Base-by-base conservation (phyloP, 768 basidiomycete species). In the Grammothele lineata region DNA sequence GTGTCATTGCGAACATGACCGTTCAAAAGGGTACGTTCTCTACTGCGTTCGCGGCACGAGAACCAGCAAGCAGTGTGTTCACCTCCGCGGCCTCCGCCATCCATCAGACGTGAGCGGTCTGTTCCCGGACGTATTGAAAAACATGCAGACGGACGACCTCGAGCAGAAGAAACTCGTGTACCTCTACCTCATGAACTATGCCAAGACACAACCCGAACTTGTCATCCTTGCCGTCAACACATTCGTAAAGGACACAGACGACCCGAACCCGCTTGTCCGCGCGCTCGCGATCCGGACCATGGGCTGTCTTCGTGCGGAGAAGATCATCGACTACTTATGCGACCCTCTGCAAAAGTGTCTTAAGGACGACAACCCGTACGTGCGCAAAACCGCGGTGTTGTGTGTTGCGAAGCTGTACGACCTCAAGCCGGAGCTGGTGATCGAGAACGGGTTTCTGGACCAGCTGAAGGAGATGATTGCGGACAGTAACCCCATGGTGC, bases 121-220 rank as follows among this genome's bases (percentile, higher is more conserved):
- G 56, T 97, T 98, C 63, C 94, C 95, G 7, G 92, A 98, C 68
- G 95, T 98, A 24, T 83, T 99, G 62, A 96, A 96, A 78, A 97
- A 97, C 69, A 96, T 93, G 94, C 95, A 98, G 71, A 98, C 96
- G 21, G 95, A 99, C 42, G 95, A 98, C 66, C 80, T 99, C 44
- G 96, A 99, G 67, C 96, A 98, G 72, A 99, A 98, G 81, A 98
- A 99, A 69, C 87, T 99, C 26, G 96, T 98, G n/a, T 98, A 96
- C 61, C 80, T 96, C 19, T 97, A 97, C 67, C 83, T 99, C 49
- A 97, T 98, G 89, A 99, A 99, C 73, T 99, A 98, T 57, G 95
- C 95, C 26, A 96, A 96, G 64, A 94, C 95, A 0, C 96, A 99
- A 62, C 96, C 96, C 0, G 96, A 99, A 63, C 88, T 98, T 51